Evolutionary conservation across 176 grass and related monocot species (phyloP).

Genomic region (Avena sativa): DNA sequence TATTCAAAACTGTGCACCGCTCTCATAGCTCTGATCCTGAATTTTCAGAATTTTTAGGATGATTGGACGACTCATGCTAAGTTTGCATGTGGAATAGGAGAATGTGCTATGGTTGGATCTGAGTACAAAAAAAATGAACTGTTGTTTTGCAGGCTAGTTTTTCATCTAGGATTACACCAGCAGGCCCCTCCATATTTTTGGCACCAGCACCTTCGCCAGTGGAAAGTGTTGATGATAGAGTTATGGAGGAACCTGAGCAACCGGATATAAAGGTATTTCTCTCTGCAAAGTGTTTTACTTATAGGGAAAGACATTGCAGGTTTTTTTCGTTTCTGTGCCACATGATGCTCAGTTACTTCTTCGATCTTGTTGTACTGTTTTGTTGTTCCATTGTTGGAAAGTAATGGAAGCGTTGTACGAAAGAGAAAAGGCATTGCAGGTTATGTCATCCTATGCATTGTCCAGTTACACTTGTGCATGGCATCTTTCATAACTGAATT

Average conservation of each 20-base stretch:
- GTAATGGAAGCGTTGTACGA: not conserved
- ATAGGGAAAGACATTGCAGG: not conserved
- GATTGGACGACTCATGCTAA: not conserved
- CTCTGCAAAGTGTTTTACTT: not conserved
- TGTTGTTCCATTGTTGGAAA: not conserved
- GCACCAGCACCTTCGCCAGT: slow-evolving; percentile 49
- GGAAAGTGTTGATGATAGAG: slow-evolving; percentile 65
- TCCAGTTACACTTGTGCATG: not conserved
- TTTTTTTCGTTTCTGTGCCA: not conserved
- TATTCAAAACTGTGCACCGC: not conserved
- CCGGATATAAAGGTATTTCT: slow-evolving; percentile 36
- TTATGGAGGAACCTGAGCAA: slow-evolving; percentile 50
- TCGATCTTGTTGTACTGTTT: not conserved
- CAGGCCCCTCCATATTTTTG: slow-evolving; percentile 18
- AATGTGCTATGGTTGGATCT: not conserved
- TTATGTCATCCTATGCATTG: not conserved
- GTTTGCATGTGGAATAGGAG: not conserved
- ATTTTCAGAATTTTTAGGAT: not conserved
- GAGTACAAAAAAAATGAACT: not conserved
- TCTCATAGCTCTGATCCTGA: not conserved
- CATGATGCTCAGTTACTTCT: not conserved
- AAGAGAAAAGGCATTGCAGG: not conserved
- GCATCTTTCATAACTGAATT: not conserved
- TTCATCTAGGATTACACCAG: slow-evolving; percentile 3
- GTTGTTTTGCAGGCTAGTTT: slow-evolving; percentile 52